Conservation (phyloP, 2,329 filamentous ascomycete species). For the Chrysoporthe cubensis region DNA sequence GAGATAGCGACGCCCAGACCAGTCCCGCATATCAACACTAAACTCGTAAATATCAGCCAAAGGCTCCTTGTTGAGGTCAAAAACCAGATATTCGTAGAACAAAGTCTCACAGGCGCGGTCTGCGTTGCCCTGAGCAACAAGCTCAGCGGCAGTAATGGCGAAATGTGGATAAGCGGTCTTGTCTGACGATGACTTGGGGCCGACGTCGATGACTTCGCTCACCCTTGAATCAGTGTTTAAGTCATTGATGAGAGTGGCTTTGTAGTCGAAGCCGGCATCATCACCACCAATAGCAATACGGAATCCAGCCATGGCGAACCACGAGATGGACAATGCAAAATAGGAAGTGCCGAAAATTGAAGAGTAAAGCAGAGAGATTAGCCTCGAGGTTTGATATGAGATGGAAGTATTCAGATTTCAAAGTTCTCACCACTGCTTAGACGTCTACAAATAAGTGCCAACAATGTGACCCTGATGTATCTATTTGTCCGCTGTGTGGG, state of each 20-base stretch:
- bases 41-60: neutral
- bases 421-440: neutral
- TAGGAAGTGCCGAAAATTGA: neutral
- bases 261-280: slow-evolving; percentile 79
- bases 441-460: neutral
- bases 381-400: neutral
- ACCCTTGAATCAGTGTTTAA: slow-evolving; percentile 71
- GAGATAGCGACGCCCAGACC: slow-evolving; percentile 84
- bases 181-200: slow-evolving; percentile 67
- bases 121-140: slow-evolving; percentile 65
- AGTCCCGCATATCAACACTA: slow-evolving; percentile 79
- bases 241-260: slow-evolving; percentile 74
- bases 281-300: slow-evolving; percentile 33
- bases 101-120: slow-evolving; percentile 63
- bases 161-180: slow-evolving; percentile 83
- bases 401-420: neutral
- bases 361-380: neutral
- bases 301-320: slow-evolving; percentile 16
- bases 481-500: neutral
- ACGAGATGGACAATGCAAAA: neutral
- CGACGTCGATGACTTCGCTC: slow-evolving; percentile 72
- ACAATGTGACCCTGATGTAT: neutral
- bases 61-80: neutral
- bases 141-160: slow-evolving; percentile 70
- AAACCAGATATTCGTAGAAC: neutral